Percentiles rank a stretch among this genome's conserved stretches.
Evolutionary conservation across 805 yeast genomes (phyloP).

Genomic region (Clavispora santaluciae): DNA sequence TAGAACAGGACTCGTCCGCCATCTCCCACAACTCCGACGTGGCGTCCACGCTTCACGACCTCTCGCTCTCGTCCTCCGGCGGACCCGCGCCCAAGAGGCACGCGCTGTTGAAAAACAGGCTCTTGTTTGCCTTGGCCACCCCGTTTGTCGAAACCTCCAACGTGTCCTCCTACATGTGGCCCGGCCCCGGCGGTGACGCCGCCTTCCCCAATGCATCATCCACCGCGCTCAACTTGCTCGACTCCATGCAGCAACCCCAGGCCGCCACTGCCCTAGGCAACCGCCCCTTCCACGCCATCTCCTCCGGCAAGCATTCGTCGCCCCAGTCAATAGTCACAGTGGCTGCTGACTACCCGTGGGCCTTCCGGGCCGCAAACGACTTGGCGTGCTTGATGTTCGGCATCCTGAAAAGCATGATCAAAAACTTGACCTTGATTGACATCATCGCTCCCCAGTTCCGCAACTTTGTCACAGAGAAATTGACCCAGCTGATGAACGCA

Average conservation of each 20-base stretch:
- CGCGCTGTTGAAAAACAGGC: slow-evolving; percentile 38
- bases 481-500: slow-evolving; percentile 20
- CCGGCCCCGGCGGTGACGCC: slow-evolving; percentile 12
- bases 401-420: slow-evolving; percentile 58
- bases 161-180: slow-evolving; percentile 20
- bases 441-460: slow-evolving; percentile 74
- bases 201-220: slow-evolving; percentile 23
- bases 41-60: slow-evolving; percentile 53
- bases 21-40: slow-evolving; percentile 34
- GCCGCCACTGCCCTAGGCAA: slow-evolving; percentile 18
- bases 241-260: slow-evolving; percentile 9
- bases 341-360: slow-evolving; percentile 69
- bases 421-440: slow-evolving; percentile 64
- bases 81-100: slow-evolving; percentile 30
- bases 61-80: slow-evolving; percentile 43
- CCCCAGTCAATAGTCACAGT: slow-evolving; percentile 89
- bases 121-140: slow-evolving; percentile 61
- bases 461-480: slow-evolving; percentile 58
- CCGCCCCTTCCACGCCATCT: slow-evolving; percentile 56
- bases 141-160: slow-evolving; percentile 50
- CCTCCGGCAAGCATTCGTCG: slow-evolving; percentile 63
- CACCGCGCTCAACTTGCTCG: slow-evolving; percentile 26
- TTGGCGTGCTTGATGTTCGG: slow-evolving; percentile 86
- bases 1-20: slow-evolving; percentile 36
- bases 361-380: slow-evolving; percentile 80